phyloP scores from a whole-genome alignment of 2,329 filamentous ascomycete species.

The Pyricularia sp. region DNA sequence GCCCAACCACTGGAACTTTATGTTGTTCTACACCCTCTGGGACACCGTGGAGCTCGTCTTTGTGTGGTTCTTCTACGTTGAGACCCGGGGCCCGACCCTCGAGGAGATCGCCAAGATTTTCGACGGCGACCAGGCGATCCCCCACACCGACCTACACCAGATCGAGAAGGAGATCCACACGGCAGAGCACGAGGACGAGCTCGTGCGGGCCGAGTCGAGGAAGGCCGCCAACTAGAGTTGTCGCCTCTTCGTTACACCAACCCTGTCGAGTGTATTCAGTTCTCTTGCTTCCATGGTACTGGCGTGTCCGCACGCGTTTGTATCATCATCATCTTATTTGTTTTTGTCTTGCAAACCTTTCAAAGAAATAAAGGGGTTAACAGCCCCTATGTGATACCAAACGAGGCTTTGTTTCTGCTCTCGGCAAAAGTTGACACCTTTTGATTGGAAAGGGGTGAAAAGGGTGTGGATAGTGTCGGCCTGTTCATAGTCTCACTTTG shows the following conservation, averaged over 20 bases:
- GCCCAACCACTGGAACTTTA: conserved; percentile 54
- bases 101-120: conserved; percentile 65
- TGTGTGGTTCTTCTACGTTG: conserved; percentile 58
- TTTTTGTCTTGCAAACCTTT: background rate
- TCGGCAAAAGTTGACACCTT: background rate
- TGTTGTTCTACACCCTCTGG: conserved; percentile 58
- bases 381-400: background rate
- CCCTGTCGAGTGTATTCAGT: background rate
- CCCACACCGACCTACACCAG: conserved; percentile 43
- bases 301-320: background rate
- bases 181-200: conserved; percentile 25
- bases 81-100: conserved; percentile 62
- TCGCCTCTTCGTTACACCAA: background rate
- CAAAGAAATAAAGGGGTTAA: background rate
- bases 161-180: conserved; percentile 43
- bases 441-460: too few species aligned
- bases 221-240: background rate
- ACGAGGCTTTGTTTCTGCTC: background rate
- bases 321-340: background rate
- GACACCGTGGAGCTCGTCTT: conserved; percentile 50
- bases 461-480: background rate
- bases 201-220: conserved; percentile 7
- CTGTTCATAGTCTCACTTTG: background rate
- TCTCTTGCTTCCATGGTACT: background rate
- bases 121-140: conserved; percentile 52